phyloP scores from a whole-genome alignment of 768 basidiomycete genomes.

The Auriscalpium microsporum region DNA sequence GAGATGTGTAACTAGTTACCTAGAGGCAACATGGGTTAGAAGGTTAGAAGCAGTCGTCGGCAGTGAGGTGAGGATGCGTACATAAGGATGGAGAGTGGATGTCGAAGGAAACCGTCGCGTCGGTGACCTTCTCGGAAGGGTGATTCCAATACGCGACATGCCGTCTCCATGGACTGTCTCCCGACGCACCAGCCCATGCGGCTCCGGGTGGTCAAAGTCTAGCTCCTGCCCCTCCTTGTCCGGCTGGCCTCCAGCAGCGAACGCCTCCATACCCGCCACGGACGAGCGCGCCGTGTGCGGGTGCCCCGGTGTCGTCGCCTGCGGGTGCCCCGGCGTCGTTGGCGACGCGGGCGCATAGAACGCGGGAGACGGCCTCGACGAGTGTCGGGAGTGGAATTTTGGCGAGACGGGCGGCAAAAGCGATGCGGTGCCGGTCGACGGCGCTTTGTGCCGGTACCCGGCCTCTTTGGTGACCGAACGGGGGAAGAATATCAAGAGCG shows the following conservation, averaged over 20 bases:
- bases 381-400: not conserved
- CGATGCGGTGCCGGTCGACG: constrained; percentile 14
- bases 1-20: constrained; percentile 32
- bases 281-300: not conserved
- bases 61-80: constrained; percentile 10
- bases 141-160: not conserved
- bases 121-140: not conserved
- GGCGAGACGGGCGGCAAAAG: not conserved
- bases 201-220: not conserved
- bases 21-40: constrained; percentile 5
- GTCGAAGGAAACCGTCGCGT: constrained; percentile 3
- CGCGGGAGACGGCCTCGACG: not conserved
- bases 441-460: constrained; percentile 44
- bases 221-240: not conserved
- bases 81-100: constrained; percentile 23
- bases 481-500: constrained; percentile 76
- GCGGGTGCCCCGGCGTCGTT: not conserved
- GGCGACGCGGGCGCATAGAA: not conserved
- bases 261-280: not conserved
- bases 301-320: not conserved
- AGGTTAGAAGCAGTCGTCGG: not conserved
- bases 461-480: constrained; percentile 59
- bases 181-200: not conserved
- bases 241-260: not conserved
- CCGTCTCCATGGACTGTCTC: not conserved